Percentiles rank a stretch among this genome's conserved stretches.
phyloP scores from a whole-genome alignment of 2,329 filamentous ascomycete species.

The Diaporthe vaccinii region DNA sequence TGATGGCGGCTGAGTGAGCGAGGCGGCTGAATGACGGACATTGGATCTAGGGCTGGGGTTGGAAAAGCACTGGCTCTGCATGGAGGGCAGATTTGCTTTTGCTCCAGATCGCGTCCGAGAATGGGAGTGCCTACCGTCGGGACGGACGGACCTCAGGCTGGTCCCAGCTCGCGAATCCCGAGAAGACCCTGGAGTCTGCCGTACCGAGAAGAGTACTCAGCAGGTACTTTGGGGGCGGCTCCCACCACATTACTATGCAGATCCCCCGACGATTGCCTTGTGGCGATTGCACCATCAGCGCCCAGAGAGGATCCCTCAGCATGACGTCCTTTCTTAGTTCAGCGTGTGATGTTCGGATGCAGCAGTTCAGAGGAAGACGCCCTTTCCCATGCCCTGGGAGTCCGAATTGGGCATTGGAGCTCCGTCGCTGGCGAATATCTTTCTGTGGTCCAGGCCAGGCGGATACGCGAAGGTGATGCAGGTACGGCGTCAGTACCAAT shows the following conservation, averaged over 20 bases:
- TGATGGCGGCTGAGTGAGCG: conserved; percentile 29
- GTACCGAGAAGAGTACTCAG: conserved; percentile 34
- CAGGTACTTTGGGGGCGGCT: conserved; percentile 27
- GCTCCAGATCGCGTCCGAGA: conserved; percentile 30
- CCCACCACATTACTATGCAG: conserved; percentile 11
- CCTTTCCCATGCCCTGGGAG: neutral
- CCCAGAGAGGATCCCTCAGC: neutral
- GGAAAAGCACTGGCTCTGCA: conserved; percentile 20
- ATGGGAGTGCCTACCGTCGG: conserved; percentile 32
- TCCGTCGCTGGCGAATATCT: neutral
- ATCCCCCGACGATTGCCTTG: conserved; percentile 2
- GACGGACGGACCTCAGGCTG: conserved; percentile 31
- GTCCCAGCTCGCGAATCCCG: conserved; percentile 34
- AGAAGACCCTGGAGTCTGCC: conserved; percentile 25
- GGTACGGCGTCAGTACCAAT: conserved; percentile 36
- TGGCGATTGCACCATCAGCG: conserved; percentile 9
- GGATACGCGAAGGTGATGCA: conserved; percentile 26
- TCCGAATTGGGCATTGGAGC: neutral
- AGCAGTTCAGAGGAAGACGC: neutral
- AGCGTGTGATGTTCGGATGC: neutral
- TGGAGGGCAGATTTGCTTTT: conserved; percentile 32
- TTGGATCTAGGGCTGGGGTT: conserved; percentile 29
- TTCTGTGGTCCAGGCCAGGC: conserved; percentile 21
- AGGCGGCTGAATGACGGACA: conserved; percentile 32
- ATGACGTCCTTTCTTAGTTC: neutral